These are phyloP conservation scores for Limonium bicolor DNA, from an alignment of 148 eudicot species.

Conservation along the genomic window DNA sequence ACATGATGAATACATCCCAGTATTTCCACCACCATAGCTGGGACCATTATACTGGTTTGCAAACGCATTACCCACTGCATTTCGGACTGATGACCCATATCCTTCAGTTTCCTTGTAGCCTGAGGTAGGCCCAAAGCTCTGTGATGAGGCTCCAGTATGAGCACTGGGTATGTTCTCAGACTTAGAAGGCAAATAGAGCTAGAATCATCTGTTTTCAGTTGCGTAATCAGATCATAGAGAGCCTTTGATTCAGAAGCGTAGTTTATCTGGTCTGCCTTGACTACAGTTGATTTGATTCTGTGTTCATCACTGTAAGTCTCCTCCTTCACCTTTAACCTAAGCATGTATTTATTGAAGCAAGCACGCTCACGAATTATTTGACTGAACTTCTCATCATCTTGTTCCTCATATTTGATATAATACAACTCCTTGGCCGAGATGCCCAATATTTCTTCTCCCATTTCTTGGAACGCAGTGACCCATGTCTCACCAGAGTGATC, in stretches of 20 bases:
- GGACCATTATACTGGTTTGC: constrained; percentile 45
- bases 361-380: constrained; percentile 36
- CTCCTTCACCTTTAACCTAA: constrained; percentile 89
- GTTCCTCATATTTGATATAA: constrained; percentile 48
- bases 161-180: not conserved
- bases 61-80: constrained; percentile 17
- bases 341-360: constrained; percentile 37
- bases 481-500: constrained; percentile 87
- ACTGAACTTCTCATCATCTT: constrained; percentile 48
- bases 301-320: constrained; percentile 80
- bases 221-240: constrained; percentile 37
- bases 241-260: constrained; percentile 33
- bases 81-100: constrained; percentile 13
- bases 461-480: constrained; percentile 87
- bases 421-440: constrained; percentile 59
- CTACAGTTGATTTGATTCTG: constrained; percentile 74
- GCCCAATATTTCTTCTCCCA: constrained; percentile 75
- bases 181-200: constrained; percentile 11
- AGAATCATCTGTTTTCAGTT: constrained; percentile 20
- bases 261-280: constrained; percentile 52
- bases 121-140: constrained; percentile 14
- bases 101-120: constrained; percentile 19
- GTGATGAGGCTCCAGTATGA: constrained; percentile 13
- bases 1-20: constrained; percentile 20
- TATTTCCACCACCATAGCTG: constrained; percentile 16